Percentiles rank a stretch among this genome's conserved stretches.
These are phyloP conservation scores for Papilionanthe hybrid DNA, from an alignment of 116 monocot species.

Conservation along the genomic window DNA sequence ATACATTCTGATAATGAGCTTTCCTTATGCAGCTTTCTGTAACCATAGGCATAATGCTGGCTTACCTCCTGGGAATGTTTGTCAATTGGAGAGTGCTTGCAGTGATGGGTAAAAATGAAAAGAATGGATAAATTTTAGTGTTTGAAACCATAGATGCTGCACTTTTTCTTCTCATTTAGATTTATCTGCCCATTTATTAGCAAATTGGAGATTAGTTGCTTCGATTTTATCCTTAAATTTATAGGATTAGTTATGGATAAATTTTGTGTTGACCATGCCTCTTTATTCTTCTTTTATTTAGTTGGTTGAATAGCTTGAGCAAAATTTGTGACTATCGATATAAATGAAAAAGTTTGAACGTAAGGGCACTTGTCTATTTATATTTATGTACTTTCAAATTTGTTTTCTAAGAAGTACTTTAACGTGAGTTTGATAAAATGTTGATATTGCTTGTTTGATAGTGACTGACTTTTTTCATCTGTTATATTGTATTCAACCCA, in stretches of 20 bases:
- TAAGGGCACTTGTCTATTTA: neutral
- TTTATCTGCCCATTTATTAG: neutral
- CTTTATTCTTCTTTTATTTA: neutral
- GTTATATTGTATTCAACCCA: too few species aligned
- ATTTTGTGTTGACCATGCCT: neutral
- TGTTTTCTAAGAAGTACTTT: neutral
- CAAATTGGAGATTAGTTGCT: neutral
- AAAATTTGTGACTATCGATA: neutral
- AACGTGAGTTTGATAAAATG: neutral
- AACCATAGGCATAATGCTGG: constrained; percentile 78
- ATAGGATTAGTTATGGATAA: neutral
- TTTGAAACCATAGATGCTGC: neutral
- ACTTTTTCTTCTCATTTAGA: neutral
- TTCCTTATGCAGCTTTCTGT: constrained; percentile 64
- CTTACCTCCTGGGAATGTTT: constrained; percentile 81
- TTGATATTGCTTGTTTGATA: too few species aligned
- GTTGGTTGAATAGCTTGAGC: neutral
- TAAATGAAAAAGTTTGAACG: neutral
- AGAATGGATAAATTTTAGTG: neutral
- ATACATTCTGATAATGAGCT: neutral
- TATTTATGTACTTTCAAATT: too few species aligned
- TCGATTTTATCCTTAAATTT: neutral
- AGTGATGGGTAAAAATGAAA: constrained; percentile 50
- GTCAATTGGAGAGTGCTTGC: constrained; percentile 85
- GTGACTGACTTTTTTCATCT: too few species aligned